These are phyloP conservation scores for Gracilaria caudata DNA, from an alignment of 23 red algal genomes.

Conservation along the genomic window DNA sequence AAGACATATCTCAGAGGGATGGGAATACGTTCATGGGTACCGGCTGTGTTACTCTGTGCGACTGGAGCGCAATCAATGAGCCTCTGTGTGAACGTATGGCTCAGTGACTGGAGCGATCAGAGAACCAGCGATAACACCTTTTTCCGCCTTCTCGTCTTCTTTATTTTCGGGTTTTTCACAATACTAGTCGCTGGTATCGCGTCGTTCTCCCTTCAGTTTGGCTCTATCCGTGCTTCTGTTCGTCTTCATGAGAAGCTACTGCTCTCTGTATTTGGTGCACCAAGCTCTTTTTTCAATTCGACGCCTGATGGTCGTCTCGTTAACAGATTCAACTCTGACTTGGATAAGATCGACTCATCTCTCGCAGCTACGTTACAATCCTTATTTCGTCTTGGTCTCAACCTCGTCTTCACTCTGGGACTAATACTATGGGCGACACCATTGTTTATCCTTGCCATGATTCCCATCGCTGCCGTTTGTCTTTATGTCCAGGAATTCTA, in stretches of 20 bases:
- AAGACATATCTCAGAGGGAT: conserved; percentile 29
- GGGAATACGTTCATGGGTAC: conserved; percentile 36
- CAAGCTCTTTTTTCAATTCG: conserved; percentile 84
- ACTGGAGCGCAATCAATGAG: conserved; percentile 21
- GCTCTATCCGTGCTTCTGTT: conserved; percentile 74
- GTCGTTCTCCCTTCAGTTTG: conserved; percentile 56
- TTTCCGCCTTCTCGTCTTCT: conserved; percentile 54
- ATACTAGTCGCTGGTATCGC: conserved; percentile 16
- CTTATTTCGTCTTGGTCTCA: conserved; percentile 36
- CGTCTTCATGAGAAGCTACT: conserved; percentile 77
- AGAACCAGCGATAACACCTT: conserved; percentile 1
- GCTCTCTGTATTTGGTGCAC: conserved; percentile 79
- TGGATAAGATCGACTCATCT: conserved; percentile 77
- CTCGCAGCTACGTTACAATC: conserved; percentile 54
- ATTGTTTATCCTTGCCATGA: conserved; percentile 64
- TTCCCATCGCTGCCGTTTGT: conserved; percentile 63
- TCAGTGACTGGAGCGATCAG: conserved; percentile 56
- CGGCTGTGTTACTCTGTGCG: conserved; percentile 3
- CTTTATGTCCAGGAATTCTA: conserved; percentile 84
- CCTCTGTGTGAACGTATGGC: conserved; percentile 49
- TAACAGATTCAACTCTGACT: conserved; percentile 87
- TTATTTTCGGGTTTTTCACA: conserved; percentile 34
- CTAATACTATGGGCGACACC: conserved; percentile 76
- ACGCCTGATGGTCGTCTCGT: conserved; percentile 88
- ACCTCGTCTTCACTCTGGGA: conserved; percentile 39